Evolutionary conservation across 2,329 filamentous ascomycete species (phyloP), one percentile per base, ranked within the genome.

Genomic region (Tolypocladium ovalisporum): DNA sequence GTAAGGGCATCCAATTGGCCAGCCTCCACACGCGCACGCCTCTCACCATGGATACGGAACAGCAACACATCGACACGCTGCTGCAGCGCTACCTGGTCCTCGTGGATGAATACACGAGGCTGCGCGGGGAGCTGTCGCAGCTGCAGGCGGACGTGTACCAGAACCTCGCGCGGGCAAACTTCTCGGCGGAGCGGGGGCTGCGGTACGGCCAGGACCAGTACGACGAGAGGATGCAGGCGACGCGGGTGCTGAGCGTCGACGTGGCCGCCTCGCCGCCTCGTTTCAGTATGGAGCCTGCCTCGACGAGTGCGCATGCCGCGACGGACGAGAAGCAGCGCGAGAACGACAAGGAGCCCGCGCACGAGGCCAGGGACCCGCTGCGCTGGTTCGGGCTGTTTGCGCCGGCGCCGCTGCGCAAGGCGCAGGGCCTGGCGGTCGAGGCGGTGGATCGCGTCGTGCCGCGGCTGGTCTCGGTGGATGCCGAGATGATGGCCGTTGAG

Each of bases 101-200:
- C 1, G 73, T 92, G 1, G 79, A 91, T 68, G 75, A 84, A 64
- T 91, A 92, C 73, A 81, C 83, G 15, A 69, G 70, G 24, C 78
- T 88, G 3, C 82, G 82, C 59, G 66, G 73, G 32, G 68, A 78
- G 49, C 77, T 91, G 40, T 75, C 76, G 49, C 66, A 68, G 15
- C 71, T 81, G 24, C 80, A 89, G 61, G 73, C 79, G 24, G 72
- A 73, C 55, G 78, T 88, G 61, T 82, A 77, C 66, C 79, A 81
- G 57, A 73, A 76, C 62, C 76, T 92, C 44, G 86, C 88, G n/a
- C 81, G 88, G 58, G 88, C 89, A 60, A 90, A 91, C 72, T 91
- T 89, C 71, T 75, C 81, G 34, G 83, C 82, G n/a, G 77, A 83
- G 66, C 75, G 81, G 15, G 81, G 85, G 36, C 69, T 83, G 60